These are phyloP conservation scores for Trichoderma sp. DNA, from an alignment of 2,329 filamentous ascomycete genomes.

Conservation along the genomic window DNA sequence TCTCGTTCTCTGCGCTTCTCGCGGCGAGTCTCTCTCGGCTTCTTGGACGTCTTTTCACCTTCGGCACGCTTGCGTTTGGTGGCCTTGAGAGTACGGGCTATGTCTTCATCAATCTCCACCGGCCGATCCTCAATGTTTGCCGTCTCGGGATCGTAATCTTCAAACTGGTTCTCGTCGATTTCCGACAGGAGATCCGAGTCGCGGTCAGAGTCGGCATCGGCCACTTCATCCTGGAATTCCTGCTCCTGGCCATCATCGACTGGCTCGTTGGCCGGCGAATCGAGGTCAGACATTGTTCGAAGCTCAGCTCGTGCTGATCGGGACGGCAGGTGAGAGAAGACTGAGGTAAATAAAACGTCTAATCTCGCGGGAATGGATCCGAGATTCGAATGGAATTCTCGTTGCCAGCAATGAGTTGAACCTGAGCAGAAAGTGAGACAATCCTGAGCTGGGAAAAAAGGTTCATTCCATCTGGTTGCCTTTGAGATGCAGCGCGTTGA, in stretches of 20 bases:
- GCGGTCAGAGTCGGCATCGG: conserved; percentile 48
- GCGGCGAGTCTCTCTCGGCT: conserved; percentile 70
- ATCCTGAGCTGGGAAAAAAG: conserved; percentile 9
- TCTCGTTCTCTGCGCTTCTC: conserved; percentile 57
- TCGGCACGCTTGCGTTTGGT: conserved; percentile 64
- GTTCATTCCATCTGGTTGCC: conserved; percentile 17
- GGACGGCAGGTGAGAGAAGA: background rate
- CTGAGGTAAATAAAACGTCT: background rate
- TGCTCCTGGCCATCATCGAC: conserved; percentile 43
- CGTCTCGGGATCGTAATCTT: conserved; percentile 64
- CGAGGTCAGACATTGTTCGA: conserved; percentile 45
- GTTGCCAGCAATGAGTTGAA: background rate
- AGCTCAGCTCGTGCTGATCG: background rate
- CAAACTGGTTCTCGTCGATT: conserved; percentile 67
- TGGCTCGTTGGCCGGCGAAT: conserved; percentile 41
- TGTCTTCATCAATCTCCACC: conserved; percentile 65
- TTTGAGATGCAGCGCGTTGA: conserved; percentile 20
- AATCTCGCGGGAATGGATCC: background rate
- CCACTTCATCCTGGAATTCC: conserved; percentile 40
- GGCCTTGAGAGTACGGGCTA: conserved; percentile 61
- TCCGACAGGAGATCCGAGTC: conserved; percentile 63
- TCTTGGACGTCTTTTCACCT: conserved; percentile 60
- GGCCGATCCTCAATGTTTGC: conserved; percentile 62
- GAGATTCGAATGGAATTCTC: background rate
- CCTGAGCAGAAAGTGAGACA: background rate